Evolutionary conservation across 768 basidiomycete species (phyloP), one percentile per base, ranked within the genome.

Genomic region (Heimioporus sp.): DNA sequence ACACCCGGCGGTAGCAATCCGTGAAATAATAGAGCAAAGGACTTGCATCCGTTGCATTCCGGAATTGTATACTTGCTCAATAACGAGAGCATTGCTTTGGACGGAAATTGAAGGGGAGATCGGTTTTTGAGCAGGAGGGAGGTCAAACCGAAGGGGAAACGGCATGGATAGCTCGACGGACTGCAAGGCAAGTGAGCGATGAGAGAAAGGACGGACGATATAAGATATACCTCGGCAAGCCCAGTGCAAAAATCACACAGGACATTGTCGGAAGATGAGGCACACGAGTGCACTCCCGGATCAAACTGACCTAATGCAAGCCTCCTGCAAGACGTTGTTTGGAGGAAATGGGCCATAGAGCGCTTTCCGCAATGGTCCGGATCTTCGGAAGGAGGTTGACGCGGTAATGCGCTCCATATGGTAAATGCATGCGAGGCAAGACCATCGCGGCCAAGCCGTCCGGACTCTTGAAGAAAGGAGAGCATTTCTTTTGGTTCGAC

Each of bases 401-500:
- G 8, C 0, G 41, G 51, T 0, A n/a, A 0, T 1, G 10, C 9
- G 21, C 50, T 58, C 47, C 49, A 60, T 24, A 60, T 43, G 0
- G 45, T 38, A n/a, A 60, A 10, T 0, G 53, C 30, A 0, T 46
- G 9, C 0, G 47, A 60, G 2, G 7, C 15, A 5, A 21, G 1
- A 0, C 57, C 44, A 15, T 60, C 56, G 17, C 44, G 30, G 0
- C 59, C 59, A 7, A 60, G 53, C 5, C 16, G 48, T 0, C 59
- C 51, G 5, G 50, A 59, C 8, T 60, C 59, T 38, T 59, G 59
- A 7, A 60, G 57, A 38, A 60, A 52, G 0, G 20, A 49, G 0
- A 59, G 32, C 51, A 59, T 57, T 3, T 54, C 48, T 16, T 3
- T 46, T 1, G 49, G 49, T 1, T 50, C 49, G 0, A 54, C 45